These are phyloP conservation scores for Nakazawaea populi DNA, from an alignment of 805 yeast genomes.

Conservation along the genomic window DNA sequence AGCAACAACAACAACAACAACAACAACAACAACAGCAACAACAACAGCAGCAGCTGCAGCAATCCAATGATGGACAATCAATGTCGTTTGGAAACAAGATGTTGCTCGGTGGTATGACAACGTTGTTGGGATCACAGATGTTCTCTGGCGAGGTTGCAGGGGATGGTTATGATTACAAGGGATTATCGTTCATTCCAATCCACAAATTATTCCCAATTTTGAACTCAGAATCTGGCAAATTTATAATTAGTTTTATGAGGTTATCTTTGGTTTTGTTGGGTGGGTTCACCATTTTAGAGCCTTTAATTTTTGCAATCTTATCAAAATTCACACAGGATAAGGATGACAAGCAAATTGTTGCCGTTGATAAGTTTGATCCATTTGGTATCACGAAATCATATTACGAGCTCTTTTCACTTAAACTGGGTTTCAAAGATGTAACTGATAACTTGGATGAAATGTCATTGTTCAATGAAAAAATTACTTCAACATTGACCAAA, in stretches of 20 bases:
- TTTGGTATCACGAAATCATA: background rate
- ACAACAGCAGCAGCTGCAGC: background rate
- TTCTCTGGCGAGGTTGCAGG: constrained; percentile 11
- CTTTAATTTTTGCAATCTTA: constrained; percentile 6
- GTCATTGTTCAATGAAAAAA: background rate
- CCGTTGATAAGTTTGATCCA: background rate
- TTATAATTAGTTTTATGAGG: constrained; percentile 11
- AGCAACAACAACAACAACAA: constrained; percentile 5
- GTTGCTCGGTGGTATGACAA: constrained; percentile 28
- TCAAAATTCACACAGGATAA: background rate
- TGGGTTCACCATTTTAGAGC: constrained; percentile 15
- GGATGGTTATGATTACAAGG: constrained; percentile 15
- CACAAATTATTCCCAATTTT: constrained; percentile 19
- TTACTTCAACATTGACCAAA: background rate
- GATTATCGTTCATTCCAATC: constrained; percentile 20
- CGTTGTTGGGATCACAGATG: constrained; percentile 26
- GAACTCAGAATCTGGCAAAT: constrained; percentile 12
- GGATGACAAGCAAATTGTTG: background rate
- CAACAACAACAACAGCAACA: background rate
- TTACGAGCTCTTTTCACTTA: background rate
- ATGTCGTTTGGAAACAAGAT: constrained; percentile 21
- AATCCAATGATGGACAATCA: background rate
- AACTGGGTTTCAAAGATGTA: constrained; percentile 1
- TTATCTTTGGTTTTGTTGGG: constrained; percentile 18
- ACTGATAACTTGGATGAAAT: constrained; percentile 1